Base-by-base conservation (phyloP, 1,284 basidiomycete genomes). In the Schizophyllum commune region DNA sequence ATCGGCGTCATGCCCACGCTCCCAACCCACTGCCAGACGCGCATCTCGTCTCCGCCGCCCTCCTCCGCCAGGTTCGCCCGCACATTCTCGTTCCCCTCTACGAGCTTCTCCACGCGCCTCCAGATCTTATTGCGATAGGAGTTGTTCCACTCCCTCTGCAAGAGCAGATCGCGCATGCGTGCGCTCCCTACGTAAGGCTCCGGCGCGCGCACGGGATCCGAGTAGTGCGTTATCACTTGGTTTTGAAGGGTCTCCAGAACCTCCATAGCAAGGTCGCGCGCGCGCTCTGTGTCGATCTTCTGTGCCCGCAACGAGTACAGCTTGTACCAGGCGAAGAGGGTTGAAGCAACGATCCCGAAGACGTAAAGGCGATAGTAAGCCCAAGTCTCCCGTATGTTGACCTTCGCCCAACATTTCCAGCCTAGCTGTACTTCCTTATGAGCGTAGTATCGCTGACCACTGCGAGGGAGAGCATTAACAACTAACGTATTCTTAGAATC, bases 1-100 rank as follows among this genome's bases (percentile, higher is more conserved):
- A 47, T 47, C 39, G 39, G 39, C 8, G 39, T 58, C 55, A 69
- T 70, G 59, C 73, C 72, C 58, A 71, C 68, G 61, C 72, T 77
- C 64, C 91, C 90, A 32, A 92, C 83, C 90, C 90, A 93, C 61
- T 86, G 78, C 90, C 90, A 93, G 60, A 92, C 91, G 63, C 89
- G 83, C 72, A 86, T 80, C 75, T 92, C 91, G 70, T 92, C 90
- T n/a, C 91, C 96, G 58, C 94, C 95, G 64, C 82, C 80, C 56
- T 92, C 83, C 75, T 98, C 95, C 71, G 92, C 90, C 64, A 96
- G 80, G 71, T 92, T 90, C 27, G 88, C 88, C 61, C 93, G 84
- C 19, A 99, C 92, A 74, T 99, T 99, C 19, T 94, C 86, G 75
- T 99, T 99, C 60, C 85, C 86, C 75, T 99, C 96, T 1, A 99